Conservation (phyloP, 2,329 filamentous ascomycete genomes). For the Alternaria novae-zelandiae region DNA sequence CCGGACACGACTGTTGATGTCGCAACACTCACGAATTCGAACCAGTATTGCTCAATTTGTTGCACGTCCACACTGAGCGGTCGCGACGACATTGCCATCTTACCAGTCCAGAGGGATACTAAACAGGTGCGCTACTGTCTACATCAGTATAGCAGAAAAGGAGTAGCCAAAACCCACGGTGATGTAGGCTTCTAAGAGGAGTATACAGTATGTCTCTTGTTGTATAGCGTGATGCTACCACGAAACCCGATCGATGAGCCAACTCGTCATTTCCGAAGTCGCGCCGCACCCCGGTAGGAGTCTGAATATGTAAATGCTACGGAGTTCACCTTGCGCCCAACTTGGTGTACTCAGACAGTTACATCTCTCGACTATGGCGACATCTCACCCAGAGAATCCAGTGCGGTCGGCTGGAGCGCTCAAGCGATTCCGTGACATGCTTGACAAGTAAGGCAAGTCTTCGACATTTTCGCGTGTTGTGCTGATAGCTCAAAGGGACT, state of each 20-base stretch:
- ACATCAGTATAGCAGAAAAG: background rate
- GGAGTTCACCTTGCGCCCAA: background rate
- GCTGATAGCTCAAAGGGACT: background rate
- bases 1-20: background rate
- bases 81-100: background rate
- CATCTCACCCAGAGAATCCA: background rate
- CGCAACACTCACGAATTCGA: background rate
- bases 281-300: background rate
- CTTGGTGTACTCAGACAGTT: fast-evolving
- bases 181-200: background rate
- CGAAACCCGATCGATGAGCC: background rate
- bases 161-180: background rate
- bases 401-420: background rate
- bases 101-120: background rate
- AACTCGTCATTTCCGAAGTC: background rate
- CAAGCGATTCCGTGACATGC: background rate
- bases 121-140: background rate
- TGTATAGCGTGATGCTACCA: background rate
- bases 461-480: too few species aligned
- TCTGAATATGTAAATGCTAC: background rate
- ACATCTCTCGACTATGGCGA: background rate
- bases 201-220: background rate
- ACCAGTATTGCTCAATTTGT: background rate
- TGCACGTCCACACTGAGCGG: background rate
- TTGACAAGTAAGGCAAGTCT: background rate